Percentiles rank a stretch among this genome's conserved stretches.
These are phyloP conservation scores for Petasospora fabianii DNA, from an alignment of 1,139 yeast genomes.

Conservation along the genomic window DNA sequence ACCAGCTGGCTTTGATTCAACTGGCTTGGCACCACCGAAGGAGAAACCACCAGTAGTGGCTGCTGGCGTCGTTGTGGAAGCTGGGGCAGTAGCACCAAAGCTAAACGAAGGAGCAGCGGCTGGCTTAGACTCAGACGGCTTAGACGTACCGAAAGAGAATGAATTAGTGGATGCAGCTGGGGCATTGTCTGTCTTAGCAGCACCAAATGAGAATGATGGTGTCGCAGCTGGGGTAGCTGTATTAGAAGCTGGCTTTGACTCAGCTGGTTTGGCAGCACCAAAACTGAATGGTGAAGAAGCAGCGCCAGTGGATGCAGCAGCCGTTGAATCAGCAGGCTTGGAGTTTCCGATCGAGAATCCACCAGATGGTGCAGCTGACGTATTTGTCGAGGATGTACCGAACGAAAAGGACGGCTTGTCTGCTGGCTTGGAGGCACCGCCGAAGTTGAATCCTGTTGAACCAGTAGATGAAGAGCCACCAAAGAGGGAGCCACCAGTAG, in stretches of 20 bases:
- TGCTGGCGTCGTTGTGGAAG: constrained; percentile 1
- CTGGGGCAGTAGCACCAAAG: constrained; percentile 12
- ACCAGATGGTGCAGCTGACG: not conserved
- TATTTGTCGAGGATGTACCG: no score
- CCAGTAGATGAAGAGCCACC: constrained; percentile 3
- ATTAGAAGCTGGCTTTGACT: not conserved
- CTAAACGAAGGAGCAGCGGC: constrained; percentile 17
- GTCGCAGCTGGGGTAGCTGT: not conserved
- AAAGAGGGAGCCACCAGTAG: no score
- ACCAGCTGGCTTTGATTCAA: constrained; percentile 23
- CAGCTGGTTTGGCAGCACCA: not conserved
- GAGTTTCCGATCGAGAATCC: constrained; percentile 2
- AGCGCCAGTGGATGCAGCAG: not conserved
- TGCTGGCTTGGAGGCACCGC: constrained; percentile 11
- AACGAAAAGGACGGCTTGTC: constrained; percentile 11
- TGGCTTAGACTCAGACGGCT: constrained; percentile 18
- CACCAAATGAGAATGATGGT: constrained; percentile 8
- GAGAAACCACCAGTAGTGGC: constrained; percentile 14
- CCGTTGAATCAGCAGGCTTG: constrained; percentile 1
- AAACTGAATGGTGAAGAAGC: not conserved
- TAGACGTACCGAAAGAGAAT: constrained; percentile 27
- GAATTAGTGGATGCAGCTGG: constrained; percentile 17
- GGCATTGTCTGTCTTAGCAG: constrained; percentile 21
- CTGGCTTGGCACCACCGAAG: constrained; percentile 19
- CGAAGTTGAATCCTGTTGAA: constrained; percentile 24